phyloP scores from a whole-genome alignment of 768 basidiomycete species.

The Albatrellus ellisii region DNA sequence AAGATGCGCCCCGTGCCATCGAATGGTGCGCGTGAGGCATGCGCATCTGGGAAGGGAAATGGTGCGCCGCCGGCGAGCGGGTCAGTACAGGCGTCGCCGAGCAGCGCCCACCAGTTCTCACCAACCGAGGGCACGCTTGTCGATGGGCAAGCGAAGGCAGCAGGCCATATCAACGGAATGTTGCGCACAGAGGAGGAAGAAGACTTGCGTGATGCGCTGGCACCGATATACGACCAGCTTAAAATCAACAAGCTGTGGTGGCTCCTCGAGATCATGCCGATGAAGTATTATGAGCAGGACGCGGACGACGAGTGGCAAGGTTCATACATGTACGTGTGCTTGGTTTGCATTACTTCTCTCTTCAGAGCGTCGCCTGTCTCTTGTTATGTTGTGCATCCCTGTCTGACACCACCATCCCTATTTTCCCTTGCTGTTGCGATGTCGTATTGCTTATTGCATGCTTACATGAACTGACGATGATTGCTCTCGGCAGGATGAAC shows the following conservation, averaged over 20 bases:
- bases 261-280: slow-evolving; percentile 40
- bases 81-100: too few relatives aligned
- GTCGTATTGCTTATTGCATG: too few relatives aligned
- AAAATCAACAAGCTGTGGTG: slow-evolving; percentile 40
- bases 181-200: slow-evolving; percentile 43
- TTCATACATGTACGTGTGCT: not conserved
- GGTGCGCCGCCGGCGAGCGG: too few relatives aligned
- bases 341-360: not conserved
- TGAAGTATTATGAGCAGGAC: slow-evolving; percentile 1
- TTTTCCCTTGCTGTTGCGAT: not conserved
- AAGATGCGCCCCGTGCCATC: too few relatives aligned
- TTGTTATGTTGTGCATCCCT: too few relatives aligned
- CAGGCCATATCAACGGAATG: too few relatives aligned
- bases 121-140: slow-evolving; percentile 12
- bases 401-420: too few relatives aligned
- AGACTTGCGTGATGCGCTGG: slow-evolving; percentile 45
- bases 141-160: slow-evolving; percentile 9
- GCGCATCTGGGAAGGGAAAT: too few relatives aligned
- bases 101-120: not conserved
- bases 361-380: too few relatives aligned
- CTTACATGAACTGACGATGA: not conserved
- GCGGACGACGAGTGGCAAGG: not conserved
- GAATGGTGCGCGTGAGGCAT: too few relatives aligned
- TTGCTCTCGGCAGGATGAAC: slow-evolving; percentile 1
- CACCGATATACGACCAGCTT: slow-evolving; percentile 44